Evolutionary conservation across 2,329 filamentous ascomycete genomes (phyloP), one percentile per base, ranked within the genome.

Genomic region (Fusarium ramigenum): DNA sequence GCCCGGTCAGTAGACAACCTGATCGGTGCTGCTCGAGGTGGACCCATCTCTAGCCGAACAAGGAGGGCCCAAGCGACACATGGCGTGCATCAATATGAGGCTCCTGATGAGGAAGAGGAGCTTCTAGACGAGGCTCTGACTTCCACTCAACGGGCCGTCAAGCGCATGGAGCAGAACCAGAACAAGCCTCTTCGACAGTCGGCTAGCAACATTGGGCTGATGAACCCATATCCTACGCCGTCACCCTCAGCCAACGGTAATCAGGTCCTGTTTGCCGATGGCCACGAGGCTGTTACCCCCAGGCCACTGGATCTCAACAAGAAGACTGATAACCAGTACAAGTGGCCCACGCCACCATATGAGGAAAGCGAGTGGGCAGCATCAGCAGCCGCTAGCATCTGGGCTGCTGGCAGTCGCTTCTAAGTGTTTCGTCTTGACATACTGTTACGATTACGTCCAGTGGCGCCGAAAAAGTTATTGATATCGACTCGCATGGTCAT

Each of bases 261-360:
- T 79, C 88, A 90, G 58, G 88, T 93, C 34, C 87, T 93, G 34
- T 97, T 96, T 80, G 89, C 90, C n/a, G 90, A 91, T 40, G 87
- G 87, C 32, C 86, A 89, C 40, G 88, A 91, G 78, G 85, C 85
- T 1, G 82, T 91, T 39, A 88, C 92, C 4, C 90, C 92, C 14
- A 93, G 92, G 81, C 93, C 93, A 16, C 82, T 95, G 72, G 88
- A 93, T 74, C 90, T 93, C 61, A 86, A 87, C 78, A 90, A 90
- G 79, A 88, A 89, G 85, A 78, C 84, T 2, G 80, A 83, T 18
- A 83, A 77, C 25, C 84, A 88, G 70, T 85, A 89, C 78, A 96
- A 97, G 83, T 98, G 95, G 93, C 96, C 95, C 7, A 98, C 96
- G 21, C 96, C 96, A 28, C 96, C 96, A 7, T 97, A 98, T 76